phyloP scores from a whole-genome alignment of 805 yeast genomes.

The Kuraishia piskuri region DNA sequence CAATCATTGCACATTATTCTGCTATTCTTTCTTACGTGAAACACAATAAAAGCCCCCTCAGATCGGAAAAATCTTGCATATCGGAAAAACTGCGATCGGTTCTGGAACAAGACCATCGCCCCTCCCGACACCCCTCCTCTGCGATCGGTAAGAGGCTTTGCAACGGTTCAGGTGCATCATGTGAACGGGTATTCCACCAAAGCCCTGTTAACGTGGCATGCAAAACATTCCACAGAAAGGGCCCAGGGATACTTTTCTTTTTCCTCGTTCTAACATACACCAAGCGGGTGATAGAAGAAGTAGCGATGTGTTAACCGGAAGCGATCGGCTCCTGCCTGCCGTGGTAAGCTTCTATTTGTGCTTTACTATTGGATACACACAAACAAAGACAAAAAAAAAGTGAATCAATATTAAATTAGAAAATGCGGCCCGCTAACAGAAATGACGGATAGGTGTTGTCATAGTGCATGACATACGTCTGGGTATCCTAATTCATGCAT shows the following conservation, averaged over 20 bases:
- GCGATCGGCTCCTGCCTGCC: too few relatives aligned
- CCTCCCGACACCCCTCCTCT: background rate
- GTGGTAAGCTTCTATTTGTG: too few relatives aligned
- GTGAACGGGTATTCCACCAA: background rate
- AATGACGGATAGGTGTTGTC: background rate
- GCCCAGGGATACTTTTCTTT: background rate
- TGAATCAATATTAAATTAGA: too few relatives aligned
- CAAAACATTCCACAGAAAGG: background rate
- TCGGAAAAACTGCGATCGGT: background rate
- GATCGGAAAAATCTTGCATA: background rate
- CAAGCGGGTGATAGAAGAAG: too few relatives aligned
- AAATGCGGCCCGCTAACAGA: background rate
- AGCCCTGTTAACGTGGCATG: too few relatives aligned
- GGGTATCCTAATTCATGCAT: background rate
- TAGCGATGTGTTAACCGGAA: too few relatives aligned
- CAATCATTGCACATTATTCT: background rate
- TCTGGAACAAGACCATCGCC: background rate
- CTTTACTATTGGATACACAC: too few relatives aligned
- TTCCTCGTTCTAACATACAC: background rate
- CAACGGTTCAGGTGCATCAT: background rate
- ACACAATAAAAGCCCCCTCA: background rate
- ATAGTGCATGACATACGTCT: background rate
- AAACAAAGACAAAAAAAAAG: too few relatives aligned
- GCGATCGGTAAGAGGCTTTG: background rate
- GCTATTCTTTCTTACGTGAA: background rate